A percentile compares a stretch with the other conserved stretches of the same genome.
phyloP scores from a whole-genome alignment of 2,329 filamentous ascomycete genomes.

The Elsinoe necatrix region DNA sequence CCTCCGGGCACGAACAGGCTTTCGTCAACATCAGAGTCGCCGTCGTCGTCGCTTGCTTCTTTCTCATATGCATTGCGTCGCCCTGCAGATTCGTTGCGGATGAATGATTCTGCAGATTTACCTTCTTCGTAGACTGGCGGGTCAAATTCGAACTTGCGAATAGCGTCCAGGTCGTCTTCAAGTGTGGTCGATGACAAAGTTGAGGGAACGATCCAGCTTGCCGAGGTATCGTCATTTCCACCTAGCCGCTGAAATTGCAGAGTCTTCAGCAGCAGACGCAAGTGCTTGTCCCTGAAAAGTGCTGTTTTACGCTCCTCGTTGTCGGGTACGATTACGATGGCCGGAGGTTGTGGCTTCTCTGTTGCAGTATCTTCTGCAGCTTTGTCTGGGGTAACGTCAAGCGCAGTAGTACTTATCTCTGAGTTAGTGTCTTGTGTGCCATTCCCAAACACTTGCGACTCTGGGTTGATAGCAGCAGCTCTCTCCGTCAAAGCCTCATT shows the following conservation, averaged over 20 bases:
- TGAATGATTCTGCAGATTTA: slow-evolving; percentile 63
- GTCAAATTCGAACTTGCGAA: slow-evolving; percentile 69
- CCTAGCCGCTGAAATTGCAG: slow-evolving; percentile 60
- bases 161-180: slow-evolving; percentile 58
- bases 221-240: slow-evolving; percentile 63
- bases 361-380: neutral
- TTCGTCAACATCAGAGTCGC: slow-evolving; percentile 32
- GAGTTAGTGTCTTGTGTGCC: slow-evolving; percentile 24
- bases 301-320: slow-evolving; percentile 59
- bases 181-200: slow-evolving; percentile 56
- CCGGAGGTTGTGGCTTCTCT: slow-evolving; percentile 37
- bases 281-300: slow-evolving; percentile 81
- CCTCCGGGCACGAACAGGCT: slow-evolving; percentile 62
- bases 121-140: slow-evolving; percentile 72
- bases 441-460: slow-evolving; percentile 20
- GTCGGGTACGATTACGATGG: slow-evolving; percentile 53
- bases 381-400: neutral
- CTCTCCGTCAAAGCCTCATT: slow-evolving; percentile 46
- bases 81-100: slow-evolving; percentile 59
- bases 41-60: slow-evolving; percentile 16
- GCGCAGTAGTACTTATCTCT: neutral
- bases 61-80: slow-evolving; percentile 13
- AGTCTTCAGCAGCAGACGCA: slow-evolving; percentile 75
- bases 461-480: slow-evolving; percentile 17
- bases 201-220: slow-evolving; percentile 68